Evolutionary conservation across 2,329 filamentous ascomycete species (phyloP), one percentile per base, ranked within the genome.

Genomic region (Epichloe sibirici): DNA sequence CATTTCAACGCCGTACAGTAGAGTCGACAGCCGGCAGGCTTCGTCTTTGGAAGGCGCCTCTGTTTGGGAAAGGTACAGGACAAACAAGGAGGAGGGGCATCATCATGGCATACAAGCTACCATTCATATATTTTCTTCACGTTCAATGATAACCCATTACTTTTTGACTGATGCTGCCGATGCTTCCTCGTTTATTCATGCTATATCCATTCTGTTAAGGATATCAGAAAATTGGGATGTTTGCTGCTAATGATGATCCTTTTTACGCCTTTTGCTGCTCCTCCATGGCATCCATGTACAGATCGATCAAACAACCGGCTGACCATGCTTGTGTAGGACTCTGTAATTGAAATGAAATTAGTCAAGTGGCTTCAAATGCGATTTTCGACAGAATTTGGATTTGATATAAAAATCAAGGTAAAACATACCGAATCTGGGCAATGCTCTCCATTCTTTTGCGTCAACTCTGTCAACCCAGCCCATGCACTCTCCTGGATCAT

Each of bases 301-400:
- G 70, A 71, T 98, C 93, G 63, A 98, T 88, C 63, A 98, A 74
- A 67, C 93, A 97, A 23, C 88, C 86, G 34, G 93, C 88, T 51
- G 90, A 96, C 93, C 93, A 98, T 51, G 93, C 86, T 69, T 98
- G 93, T 0, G 93, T 96, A 28, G 93, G 93, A 51, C 86, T 93
- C 83, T 93, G 65, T 52, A 45, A 31, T 11, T 17, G 37, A 54
- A 45, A 21, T 21, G 11, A 8, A 31, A n/a, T 43, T 23, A 47
- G 31, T 31, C 31, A 31, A 31, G 31, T 11, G 31, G 31, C 31
- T 31, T 31, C 31, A 9, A 31, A 31, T 31, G 31, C 31, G 9
- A 31, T 31, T 31, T 31, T 31, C 8, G 28, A 31, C 28, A 31
- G 8, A 11, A 9, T 3, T 11, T 31, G 28, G 28, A 31, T 9